Percentiles rank a stretch among this genome's conserved stretches.
These are phyloP conservation scores for Talaromyces pinophilus DNA, from an alignment of 2,329 filamentous ascomycete species.

Conservation along the genomic window DNA sequence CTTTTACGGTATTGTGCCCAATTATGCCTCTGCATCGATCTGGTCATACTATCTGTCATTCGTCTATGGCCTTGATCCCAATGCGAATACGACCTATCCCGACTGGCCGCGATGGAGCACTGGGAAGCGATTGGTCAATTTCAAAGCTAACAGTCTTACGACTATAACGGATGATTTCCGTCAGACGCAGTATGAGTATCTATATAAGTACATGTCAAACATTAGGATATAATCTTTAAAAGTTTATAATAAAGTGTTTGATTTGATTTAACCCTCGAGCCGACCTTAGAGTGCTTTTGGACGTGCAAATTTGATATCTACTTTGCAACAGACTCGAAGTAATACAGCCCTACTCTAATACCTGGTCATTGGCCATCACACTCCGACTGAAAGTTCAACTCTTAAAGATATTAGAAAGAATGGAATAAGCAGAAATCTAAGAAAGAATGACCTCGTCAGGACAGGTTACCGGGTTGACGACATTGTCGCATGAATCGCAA, in stretches of 20 bases:
- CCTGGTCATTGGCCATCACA: too few relatives aligned
- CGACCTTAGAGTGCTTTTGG: not conserved
- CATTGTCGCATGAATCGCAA: too few relatives aligned
- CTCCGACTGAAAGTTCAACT: too few relatives aligned
- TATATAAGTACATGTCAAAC: constrained; percentile 29
- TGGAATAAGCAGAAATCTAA: too few relatives aligned
- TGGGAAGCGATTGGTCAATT: constrained; percentile 54
- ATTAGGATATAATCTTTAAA: constrained; percentile 4
- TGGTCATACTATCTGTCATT: constrained; percentile 74
- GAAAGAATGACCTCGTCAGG: too few relatives aligned
- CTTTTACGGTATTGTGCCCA: constrained; percentile 65
- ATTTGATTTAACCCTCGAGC: not conserved
- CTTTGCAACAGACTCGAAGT: not conserved
- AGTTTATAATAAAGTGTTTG: not conserved
- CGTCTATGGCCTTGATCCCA: constrained; percentile 69
- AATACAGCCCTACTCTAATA: not conserved
- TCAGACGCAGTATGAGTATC: constrained; percentile 45
- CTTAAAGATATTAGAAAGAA: too few relatives aligned
- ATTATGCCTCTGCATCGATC: constrained; percentile 52
- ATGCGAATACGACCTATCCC: constrained; percentile 50
- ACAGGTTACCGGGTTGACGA: too few relatives aligned
- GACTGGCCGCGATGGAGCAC: constrained; percentile 59
- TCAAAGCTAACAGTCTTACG: constrained; percentile 42
- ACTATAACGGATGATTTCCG: constrained; percentile 55
- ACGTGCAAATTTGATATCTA: too few relatives aligned